Base-by-base conservation (phyloP, 306 rosid species). In the Prunus mume region DNA sequence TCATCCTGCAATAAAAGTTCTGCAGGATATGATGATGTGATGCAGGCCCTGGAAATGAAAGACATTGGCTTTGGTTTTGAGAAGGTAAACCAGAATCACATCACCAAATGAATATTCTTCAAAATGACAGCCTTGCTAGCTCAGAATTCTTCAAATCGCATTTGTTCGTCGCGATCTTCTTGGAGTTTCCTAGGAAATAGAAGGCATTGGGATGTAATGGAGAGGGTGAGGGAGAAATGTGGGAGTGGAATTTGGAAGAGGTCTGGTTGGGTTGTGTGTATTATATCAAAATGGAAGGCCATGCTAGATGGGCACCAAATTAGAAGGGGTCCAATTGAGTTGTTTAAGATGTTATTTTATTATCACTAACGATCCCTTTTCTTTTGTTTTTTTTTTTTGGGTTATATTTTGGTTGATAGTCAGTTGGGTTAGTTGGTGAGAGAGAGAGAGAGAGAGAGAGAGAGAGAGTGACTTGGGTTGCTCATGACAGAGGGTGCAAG, bases 121-220 rank as follows among this genome's bases (percentile, higher is more conserved):
- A 73, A 72, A 70, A 76, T 25, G 78, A 46, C 43, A 45, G 43
- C 57, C 56, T 71, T 47, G 58, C 18, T 46, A 2, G 56, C 61
- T 62, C 34, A 60, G 84, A 83, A 88, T 55, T 68, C 80, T 85
- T 85, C 87, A n/a, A 43, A 79, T 45, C 61, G 46, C 50, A 32
- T 77, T 51, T 4, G 19, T 66, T 65, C 32, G 63, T 84, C 79
- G 30, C 19, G 77, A 84, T 72, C 61, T 73, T 62, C 22, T 69
- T 77, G 86, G 83, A 85, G 76, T 68, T 76, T 71, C 82, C 84
- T 78, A 79, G 74, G 80, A 88, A 80, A 75, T 66, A 75, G 87
- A 74, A 72, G 73, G 71, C 12, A 38, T 46, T 15, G 62, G 82
- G 74, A 73, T 41, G 67, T 78, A 38, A 22, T 62, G 75, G 71